Conservation (phyloP, 345 rosid species). For the Adansonia digitata region DNA sequence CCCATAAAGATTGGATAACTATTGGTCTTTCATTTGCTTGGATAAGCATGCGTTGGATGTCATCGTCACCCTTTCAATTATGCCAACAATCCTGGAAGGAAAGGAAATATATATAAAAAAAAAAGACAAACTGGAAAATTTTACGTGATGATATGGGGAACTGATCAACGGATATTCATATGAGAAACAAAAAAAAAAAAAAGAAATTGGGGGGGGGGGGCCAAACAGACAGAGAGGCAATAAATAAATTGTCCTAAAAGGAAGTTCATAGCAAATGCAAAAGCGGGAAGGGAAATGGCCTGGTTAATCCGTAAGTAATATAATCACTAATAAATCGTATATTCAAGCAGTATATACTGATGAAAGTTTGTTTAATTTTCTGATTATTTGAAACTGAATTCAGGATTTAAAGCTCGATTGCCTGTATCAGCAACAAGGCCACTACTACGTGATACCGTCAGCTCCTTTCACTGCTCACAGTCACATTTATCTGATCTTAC, state of each 20-base stretch:
- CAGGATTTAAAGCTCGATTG: constrained; percentile 29
- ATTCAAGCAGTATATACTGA: not conserved
- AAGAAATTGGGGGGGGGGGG: too few relatives aligned
- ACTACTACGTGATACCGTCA: not conserved
- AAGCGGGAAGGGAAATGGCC: constrained; percentile 9
- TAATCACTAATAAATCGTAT: not conserved
- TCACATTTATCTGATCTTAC: constrained; percentile 9
- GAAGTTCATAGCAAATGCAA: constrained; percentile 2
- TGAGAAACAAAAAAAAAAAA: not conserved
- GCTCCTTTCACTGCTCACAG: constrained; percentile 2
- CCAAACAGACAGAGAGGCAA: not conserved
- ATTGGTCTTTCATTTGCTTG: not conserved
- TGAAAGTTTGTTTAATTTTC: not conserved
- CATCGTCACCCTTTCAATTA: constrained; percentile 6
- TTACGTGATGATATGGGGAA: not conserved
- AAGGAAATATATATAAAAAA: not conserved
- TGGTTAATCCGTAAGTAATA: constrained; percentile 12
- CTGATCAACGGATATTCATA: not conserved
- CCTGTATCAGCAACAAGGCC: constrained; percentile 11
- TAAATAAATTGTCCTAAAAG: not conserved
- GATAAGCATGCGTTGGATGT: not conserved
- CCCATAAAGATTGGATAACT: constrained; percentile 7
- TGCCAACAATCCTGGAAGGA: constrained; percentile 11
- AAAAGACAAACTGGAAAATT: not conserved
- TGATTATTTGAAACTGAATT: not conserved